Percentiles rank a stretch among this genome's conserved stretches.
Evolutionary conservation across 2,329 filamentous ascomycete genomes (phyloP).

Genomic region (Aspergillus brasiliensis): DNA sequence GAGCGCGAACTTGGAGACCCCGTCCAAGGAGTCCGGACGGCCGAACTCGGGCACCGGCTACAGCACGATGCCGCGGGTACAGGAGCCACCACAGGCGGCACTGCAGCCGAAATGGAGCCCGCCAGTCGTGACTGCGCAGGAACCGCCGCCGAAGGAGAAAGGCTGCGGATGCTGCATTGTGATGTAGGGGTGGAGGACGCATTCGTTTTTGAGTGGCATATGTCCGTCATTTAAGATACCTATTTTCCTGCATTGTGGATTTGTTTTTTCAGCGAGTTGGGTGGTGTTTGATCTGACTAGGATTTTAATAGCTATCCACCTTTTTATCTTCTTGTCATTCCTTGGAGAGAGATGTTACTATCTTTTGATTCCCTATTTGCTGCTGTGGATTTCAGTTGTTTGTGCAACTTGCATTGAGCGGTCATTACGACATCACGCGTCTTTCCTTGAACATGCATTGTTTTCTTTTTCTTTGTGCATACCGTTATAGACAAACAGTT

Average conservation of each 20-base stretch:
- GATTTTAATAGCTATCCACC: conserved; percentile 9
- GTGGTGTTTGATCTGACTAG: conserved; percentile 8
- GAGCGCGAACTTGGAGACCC: conserved; percentile 20
- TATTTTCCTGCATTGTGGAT: conserved; percentile 8
- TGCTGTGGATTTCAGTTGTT: no score
- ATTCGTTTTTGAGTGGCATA: not conserved
- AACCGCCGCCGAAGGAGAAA: conserved; percentile 52
- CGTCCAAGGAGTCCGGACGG: conserved; percentile 35
- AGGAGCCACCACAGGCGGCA: conserved; percentile 39
- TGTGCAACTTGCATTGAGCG: conserved; percentile 3
- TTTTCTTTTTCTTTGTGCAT: conserved; percentile 1
- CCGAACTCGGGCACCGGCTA: conserved; percentile 51
- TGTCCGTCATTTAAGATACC: conserved; percentile 9
- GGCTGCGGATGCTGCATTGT: conserved; percentile 73
- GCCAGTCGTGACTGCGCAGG: conserved; percentile 55
- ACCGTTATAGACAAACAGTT: not conserved
- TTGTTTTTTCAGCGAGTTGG: conserved; percentile 22
- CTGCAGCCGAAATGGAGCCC: conserved; percentile 44
- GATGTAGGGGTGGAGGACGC: conserved; percentile 59
- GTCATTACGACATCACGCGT: conserved; percentile 10
- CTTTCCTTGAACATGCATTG: not conserved
- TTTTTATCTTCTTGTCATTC: conserved; percentile 4
- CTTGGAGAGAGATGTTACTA: not conserved
- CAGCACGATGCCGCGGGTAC: conserved; percentile 53
- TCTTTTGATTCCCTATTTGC: not conserved